Evolutionary conservation across 345 rosid species (phyloP).

Genomic region (Populus alba): DNA sequence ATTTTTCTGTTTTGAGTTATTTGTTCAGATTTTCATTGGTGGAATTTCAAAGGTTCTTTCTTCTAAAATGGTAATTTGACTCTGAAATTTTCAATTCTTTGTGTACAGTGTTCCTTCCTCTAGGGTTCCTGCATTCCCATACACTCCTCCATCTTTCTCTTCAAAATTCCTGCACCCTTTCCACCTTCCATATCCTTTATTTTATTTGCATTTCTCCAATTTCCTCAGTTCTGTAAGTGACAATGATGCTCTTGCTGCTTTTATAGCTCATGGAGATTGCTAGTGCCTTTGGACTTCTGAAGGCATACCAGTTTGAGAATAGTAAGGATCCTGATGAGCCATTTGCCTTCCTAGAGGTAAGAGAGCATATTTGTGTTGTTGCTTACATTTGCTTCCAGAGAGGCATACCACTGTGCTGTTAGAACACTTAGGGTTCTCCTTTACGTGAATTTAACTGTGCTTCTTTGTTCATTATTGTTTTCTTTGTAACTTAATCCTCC

Average conservation of each 20-base stretch:
- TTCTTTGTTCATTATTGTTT: background rate
- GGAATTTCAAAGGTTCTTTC: constrained; percentile 73
- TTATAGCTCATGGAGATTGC: constrained; percentile 82
- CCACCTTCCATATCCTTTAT: background rate
- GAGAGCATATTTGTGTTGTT: constrained; percentile 15
- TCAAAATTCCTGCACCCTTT: background rate
- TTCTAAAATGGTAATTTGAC: constrained; percentile 69
- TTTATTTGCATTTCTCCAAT: background rate
- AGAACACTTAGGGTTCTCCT: background rate
- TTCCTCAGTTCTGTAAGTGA: background rate
- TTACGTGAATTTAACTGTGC: background rate
- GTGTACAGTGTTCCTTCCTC: background rate
- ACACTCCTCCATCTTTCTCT: background rate
- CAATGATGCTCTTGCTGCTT: constrained; percentile 22
- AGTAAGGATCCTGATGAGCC: constrained; percentile 33
- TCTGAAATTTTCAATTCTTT: constrained; percentile 1
- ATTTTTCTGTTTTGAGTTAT: background rate
- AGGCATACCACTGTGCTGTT: background rate
- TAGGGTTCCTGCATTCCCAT: constrained; percentile 7
- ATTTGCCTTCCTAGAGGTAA: constrained; percentile 85
- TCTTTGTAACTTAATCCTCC: background rate
- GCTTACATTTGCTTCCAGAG: constrained; percentile 12
- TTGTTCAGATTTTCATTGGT: constrained; percentile 81
- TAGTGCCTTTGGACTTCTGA: constrained; percentile 79
- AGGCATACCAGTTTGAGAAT: constrained; percentile 58